These are phyloP conservation scores for Inga oerstediana DNA, from an alignment of 306 rosid species.

Conservation along the genomic window DNA sequence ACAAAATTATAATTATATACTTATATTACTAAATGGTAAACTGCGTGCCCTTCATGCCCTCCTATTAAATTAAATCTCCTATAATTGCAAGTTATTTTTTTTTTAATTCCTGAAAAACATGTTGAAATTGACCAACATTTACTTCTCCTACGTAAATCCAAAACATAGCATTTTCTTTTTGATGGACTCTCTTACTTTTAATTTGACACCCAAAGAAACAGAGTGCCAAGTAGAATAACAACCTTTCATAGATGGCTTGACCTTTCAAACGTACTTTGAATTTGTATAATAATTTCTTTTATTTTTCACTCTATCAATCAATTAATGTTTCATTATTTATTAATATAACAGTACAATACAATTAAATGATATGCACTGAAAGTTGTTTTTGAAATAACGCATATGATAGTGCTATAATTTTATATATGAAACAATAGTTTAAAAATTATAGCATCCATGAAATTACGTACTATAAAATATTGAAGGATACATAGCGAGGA, in stretches of 20 bases:
- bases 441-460: too few relatives aligned
- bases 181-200: constrained; percentile 2
- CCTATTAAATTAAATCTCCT: constrained; percentile 27
- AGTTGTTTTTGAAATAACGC: neutral
- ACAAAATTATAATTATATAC: constrained; percentile 3
- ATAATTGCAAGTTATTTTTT: constrained; percentile 13
- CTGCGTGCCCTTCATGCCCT: constrained; percentile 70
- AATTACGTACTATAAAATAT: too few relatives aligned
- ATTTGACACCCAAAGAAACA: neutral
- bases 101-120: constrained; percentile 31
- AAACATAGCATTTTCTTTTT: constrained; percentile 46
- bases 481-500: too few relatives aligned
- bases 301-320: neutral
- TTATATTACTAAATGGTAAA: constrained; percentile 38
- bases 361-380: neutral
- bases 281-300: neutral
- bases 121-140: constrained; percentile 53
- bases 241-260: neutral
- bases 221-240: neutral
- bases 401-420: neutral
- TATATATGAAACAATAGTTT: too few relatives aligned
- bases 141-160: constrained; percentile 46
- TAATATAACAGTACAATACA: neutral
- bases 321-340: neutral
- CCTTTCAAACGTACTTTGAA: neutral